Percentiles rank a stretch among this genome's conserved stretches.
Evolutionary conservation across 345 rosid genomes (phyloP).

Genomic region (Eucalyptus cloeziana): DNA sequence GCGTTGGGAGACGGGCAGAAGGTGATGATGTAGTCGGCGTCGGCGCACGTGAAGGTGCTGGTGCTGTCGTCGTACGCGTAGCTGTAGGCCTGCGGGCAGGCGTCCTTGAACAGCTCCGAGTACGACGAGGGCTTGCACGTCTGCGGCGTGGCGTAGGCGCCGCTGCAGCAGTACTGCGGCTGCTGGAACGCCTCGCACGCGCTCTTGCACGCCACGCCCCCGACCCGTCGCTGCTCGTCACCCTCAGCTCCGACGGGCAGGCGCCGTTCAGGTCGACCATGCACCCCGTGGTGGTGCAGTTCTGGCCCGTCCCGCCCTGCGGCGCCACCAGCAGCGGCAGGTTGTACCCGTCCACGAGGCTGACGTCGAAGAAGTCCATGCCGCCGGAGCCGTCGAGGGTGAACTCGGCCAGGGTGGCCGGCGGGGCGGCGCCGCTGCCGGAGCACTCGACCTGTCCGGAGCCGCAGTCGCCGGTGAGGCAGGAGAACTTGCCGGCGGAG

Average conservation of each 20-base stretch:
- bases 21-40: slow-evolving; percentile 63
- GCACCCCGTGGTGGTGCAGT: slow-evolving; percentile 76
- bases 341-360: slow-evolving; percentile 31
- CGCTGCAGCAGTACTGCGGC: slow-evolving; percentile 83
- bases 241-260: slow-evolving; percentile 78
- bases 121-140: slow-evolving; percentile 75
- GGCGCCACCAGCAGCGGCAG: slow-evolving; percentile 15
- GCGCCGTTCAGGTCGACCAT: slow-evolving; percentile 58
- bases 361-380: slow-evolving; percentile 21
- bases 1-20: slow-evolving; percentile 84
- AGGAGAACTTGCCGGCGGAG: slow-evolving; percentile 63
- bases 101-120: slow-evolving; percentile 57
- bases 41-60: slow-evolving; percentile 89
- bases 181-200: slow-evolving; percentile 82
- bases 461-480: slow-evolving; percentile 84
- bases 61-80: slow-evolving; percentile 85
- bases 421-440: slow-evolving; percentile 76
- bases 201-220: slow-evolving; percentile 75
- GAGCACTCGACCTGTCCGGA: slow-evolving; percentile 65
- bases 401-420: slow-evolving; percentile 84
- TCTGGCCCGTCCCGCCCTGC: slow-evolving; percentile 64
- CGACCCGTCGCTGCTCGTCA: slow-evolving; percentile 24
- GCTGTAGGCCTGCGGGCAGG: slow-evolving; percentile 91
- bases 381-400: slow-evolving; percentile 19
- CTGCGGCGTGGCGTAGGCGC: slow-evolving; percentile 52